These are phyloP conservation scores for Beauveria sp. DNA, from an alignment of 2,329 filamentous ascomycete species.

Conservation along the genomic window DNA sequence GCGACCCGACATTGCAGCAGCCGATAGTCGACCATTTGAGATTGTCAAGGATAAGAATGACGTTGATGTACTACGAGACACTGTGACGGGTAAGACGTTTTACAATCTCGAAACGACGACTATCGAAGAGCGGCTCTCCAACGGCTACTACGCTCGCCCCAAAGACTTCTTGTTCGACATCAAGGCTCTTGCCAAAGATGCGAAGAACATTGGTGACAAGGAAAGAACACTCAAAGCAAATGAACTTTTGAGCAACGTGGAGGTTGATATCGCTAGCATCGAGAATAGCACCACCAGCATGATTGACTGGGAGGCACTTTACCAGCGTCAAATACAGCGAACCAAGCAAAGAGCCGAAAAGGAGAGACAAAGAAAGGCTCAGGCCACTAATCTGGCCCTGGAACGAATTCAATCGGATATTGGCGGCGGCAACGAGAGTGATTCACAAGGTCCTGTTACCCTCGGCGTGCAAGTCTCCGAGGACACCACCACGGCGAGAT, in stretches of 20 bases:
- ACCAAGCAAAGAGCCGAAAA: slow-evolving; percentile 53
- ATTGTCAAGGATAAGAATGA: slow-evolving; percentile 74
- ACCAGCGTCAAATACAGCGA: slow-evolving; percentile 63
- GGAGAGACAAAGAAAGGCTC: slow-evolving; percentile 53
- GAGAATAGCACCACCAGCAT: slow-evolving; percentile 59
- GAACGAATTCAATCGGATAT: slow-evolving; percentile 45
- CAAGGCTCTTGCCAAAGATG: slow-evolving; percentile 75
- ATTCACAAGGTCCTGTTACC: slow-evolving; percentile 48
- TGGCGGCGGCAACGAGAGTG: slow-evolving; percentile 41
- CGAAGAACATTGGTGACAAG: slow-evolving; percentile 72
- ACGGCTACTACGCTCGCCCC: slow-evolving; percentile 89
- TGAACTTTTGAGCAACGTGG: slow-evolving; percentile 85
- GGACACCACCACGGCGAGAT: slow-evolving; percentile 41
- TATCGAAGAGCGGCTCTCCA: slow-evolving; percentile 93
- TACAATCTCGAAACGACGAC: slow-evolving; percentile 91
- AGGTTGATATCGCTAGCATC: slow-evolving; percentile 80
- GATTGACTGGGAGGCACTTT: slow-evolving; percentile 71
- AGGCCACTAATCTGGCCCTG: slow-evolving; percentile 41
- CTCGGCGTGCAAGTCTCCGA: slow-evolving; percentile 58
- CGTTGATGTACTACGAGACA: slow-evolving; percentile 67
- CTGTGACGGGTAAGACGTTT: slow-evolving; percentile 72
- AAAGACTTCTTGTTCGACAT: slow-evolving; percentile 87
- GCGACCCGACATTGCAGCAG: slow-evolving; percentile 45
- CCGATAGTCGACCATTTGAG: slow-evolving; percentile 66
- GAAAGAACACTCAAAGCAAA: slow-evolving; percentile 81